These are phyloP conservation scores for Bretziella fagacearum DNA, from an alignment of 2,329 filamentous ascomycete species.

Conservation along the genomic window DNA sequence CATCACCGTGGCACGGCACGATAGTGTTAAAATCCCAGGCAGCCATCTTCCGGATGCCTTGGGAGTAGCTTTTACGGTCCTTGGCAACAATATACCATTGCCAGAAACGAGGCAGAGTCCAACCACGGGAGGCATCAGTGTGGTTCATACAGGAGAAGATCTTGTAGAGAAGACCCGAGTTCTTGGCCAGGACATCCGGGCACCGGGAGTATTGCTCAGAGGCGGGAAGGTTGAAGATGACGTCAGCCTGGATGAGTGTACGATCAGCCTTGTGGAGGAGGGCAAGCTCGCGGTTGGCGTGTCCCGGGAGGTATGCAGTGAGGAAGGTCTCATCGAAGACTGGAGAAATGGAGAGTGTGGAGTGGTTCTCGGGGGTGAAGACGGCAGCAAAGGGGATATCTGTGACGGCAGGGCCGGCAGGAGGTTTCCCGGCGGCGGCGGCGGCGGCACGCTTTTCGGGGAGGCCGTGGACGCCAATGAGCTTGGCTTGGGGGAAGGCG, in stretches of 20 bases:
- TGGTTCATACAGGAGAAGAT: slow-evolving; percentile 38
- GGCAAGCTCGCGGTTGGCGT: slow-evolving; percentile 75
- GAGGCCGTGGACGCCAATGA: slow-evolving; percentile 71
- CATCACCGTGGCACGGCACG: slow-evolving; percentile 87
- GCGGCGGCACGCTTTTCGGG: slow-evolving; percentile 59
- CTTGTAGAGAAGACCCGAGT: slow-evolving; percentile 23
- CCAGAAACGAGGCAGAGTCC: slow-evolving; percentile 55
- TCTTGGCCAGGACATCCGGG: slow-evolving; percentile 14
- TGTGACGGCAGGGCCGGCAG: slow-evolving; percentile 26
- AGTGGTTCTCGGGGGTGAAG: slow-evolving; percentile 42
- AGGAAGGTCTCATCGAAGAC: slow-evolving; percentile 83
- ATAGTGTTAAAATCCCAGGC: slow-evolving; percentile 73
- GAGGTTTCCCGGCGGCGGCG: slow-evolving; percentile 26
- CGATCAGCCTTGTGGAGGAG: slow-evolving; percentile 66
- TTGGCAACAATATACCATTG: slow-evolving; percentile 47
- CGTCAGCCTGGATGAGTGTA: slow-evolving; percentile 73
- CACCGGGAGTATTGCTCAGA: slow-evolving; percentile 63
- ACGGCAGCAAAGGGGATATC: slow-evolving; percentile 46
- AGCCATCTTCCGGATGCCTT: slow-evolving; percentile 43
- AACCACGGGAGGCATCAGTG: slow-evolving; percentile 29
- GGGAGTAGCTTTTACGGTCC: slow-evolving; percentile 25
- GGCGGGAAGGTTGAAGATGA: slow-evolving; percentile 81
- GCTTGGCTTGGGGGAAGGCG: slow-evolving; percentile 58
- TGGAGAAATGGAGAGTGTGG: slow-evolving; percentile 38
- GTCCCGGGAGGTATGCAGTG: slow-evolving; percentile 62